Evolutionary conservation across 2,329 filamentous ascomycete genomes (phyloP).

Genomic region (Cladosporium austrohemisphaericum): DNA sequence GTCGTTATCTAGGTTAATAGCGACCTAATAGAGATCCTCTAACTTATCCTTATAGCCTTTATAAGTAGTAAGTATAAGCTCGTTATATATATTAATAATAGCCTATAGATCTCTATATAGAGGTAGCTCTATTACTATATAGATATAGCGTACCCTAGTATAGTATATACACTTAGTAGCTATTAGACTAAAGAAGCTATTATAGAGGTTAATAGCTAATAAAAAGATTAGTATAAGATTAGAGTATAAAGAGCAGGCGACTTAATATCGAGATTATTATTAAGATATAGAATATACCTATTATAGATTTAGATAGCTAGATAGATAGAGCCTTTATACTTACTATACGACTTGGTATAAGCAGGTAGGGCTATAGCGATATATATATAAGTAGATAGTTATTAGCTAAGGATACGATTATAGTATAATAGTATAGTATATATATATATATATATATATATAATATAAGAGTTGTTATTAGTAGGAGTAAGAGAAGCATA

Average conservation of each 20-base stretch:
- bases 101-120: not conserved
- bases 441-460: too few species aligned
- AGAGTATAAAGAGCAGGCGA: not conserved
- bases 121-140: not conserved
- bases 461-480: too few species aligned
- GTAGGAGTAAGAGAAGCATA: too few species aligned
- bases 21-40: not conserved
- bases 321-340: too few species aligned
- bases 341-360: too few species aligned
- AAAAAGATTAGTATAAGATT: not conserved
- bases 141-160: not conserved
- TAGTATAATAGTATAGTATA: too few species aligned
- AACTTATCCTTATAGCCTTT: not conserved
- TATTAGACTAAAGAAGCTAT: not conserved
- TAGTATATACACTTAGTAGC: not conserved
- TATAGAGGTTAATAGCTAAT: not conserved
- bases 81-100: not conserved
- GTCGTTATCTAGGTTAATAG: not conserved
- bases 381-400: too few species aligned
- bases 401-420: too few species aligned
- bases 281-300: too few species aligned
- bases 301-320: too few species aligned
- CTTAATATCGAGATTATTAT: not conserved
- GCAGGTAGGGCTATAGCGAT: too few species aligned
- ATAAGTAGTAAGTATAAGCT: not conserved